These are phyloP conservation scores for Mycena olivaceomarginata DNA, from an alignment of 768 basidiomycete genomes.

Conservation along the genomic window DNA sequence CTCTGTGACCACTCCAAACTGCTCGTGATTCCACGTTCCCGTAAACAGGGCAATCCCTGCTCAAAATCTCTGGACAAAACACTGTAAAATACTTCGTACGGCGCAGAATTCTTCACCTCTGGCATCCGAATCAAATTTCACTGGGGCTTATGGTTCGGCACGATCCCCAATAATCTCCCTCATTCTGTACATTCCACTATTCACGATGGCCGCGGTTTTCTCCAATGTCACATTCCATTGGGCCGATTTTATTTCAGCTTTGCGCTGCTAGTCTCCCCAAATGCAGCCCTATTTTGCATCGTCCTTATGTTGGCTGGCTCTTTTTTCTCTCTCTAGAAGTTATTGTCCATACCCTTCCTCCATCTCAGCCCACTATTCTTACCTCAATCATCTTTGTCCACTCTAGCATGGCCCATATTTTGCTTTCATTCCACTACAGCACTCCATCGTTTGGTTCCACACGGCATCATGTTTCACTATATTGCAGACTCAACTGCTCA, in stretches of 20 bases:
- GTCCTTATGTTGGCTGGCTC: background rate
- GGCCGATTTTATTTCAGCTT: slow-evolving; percentile 13
- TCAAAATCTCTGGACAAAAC: slow-evolving; percentile 11
- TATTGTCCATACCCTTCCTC: too few relatives aligned
- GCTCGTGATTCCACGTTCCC: slow-evolving; percentile 12
- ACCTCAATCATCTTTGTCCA: too few relatives aligned
- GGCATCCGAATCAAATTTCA: slow-evolving; percentile 5
- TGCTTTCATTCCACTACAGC: too few relatives aligned
- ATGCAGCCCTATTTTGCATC: slow-evolving; percentile 3
- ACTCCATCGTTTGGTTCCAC: too few relatives aligned
- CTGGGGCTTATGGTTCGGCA: slow-evolving; percentile 2
- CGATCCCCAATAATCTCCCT: background rate
- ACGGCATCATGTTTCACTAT: too few relatives aligned
- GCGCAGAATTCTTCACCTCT: slow-evolving; percentile 12
- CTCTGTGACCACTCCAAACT: slow-evolving; percentile 12
- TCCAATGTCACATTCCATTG: background rate
- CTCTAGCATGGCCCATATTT: too few relatives aligned
- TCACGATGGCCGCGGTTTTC: slow-evolving; percentile 5
- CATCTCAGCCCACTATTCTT: too few relatives aligned
- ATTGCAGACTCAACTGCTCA: too few relatives aligned
- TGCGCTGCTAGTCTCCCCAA: slow-evolving; percentile 11
- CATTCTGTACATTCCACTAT: slow-evolving; percentile 9
- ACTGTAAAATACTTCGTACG: slow-evolving; percentile 1
- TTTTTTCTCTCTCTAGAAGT: too few relatives aligned
- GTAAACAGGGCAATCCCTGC: background rate